Percentiles rank a stretch among this genome's conserved stretches.
Conservation (phyloP, 2,329 filamentous ascomycete species). For the Talaromyces atroroseus region DNA sequence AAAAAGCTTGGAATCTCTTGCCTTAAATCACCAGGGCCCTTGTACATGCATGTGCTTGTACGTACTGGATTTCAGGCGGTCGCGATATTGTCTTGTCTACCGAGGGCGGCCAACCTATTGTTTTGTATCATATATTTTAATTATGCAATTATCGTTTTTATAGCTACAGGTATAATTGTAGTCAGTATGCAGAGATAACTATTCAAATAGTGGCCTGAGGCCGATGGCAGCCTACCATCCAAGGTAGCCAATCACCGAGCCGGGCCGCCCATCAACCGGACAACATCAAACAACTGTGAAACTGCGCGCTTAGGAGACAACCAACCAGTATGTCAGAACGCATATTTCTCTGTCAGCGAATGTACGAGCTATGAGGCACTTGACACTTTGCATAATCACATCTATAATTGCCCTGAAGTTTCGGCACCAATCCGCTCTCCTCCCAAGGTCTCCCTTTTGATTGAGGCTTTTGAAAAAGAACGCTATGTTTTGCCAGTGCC, state of each 20-base stretch:
- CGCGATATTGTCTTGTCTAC: not conserved
- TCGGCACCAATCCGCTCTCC: too few species aligned
- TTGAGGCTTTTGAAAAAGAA: not conserved
- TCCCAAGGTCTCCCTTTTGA: too few species aligned
- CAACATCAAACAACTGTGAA: slow-evolving; percentile 6
- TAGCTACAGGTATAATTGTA: not conserved
- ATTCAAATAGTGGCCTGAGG: not conserved
- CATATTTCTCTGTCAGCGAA: not conserved
- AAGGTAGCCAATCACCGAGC: not conserved
- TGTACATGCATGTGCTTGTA: slow-evolving; percentile 4
- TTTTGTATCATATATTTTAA: slow-evolving; percentile 8
- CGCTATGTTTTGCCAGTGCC: not conserved
- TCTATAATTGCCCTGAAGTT: too few species aligned
- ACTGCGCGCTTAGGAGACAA: slow-evolving; percentile 5
- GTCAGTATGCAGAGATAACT: not conserved
- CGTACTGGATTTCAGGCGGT: slow-evolving; percentile 2
- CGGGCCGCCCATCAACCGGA: not conserved
- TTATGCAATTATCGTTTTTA: slow-evolving; percentile 2
- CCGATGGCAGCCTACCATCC: not conserved
- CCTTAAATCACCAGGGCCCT: not conserved
- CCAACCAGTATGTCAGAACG: not conserved
- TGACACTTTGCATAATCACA: not conserved
- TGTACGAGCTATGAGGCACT: not conserved
- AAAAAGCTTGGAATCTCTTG: slow-evolving; percentile 2
- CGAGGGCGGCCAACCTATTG: not conserved